Conservation (phyloP, 345 rosid genomes). For the Heritiera littoralis region DNA sequence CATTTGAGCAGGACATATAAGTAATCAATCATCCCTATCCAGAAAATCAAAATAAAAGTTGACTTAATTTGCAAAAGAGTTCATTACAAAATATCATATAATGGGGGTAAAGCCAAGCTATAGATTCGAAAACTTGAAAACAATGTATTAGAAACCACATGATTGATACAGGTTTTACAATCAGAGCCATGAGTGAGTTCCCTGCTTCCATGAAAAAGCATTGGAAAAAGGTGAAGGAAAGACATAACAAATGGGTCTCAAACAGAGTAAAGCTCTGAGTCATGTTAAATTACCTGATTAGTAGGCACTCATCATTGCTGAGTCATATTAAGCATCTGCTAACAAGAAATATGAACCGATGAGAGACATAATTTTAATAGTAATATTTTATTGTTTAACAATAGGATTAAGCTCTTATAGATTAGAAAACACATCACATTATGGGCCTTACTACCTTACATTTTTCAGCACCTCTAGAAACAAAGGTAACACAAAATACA, state of each 20-base stretch:
- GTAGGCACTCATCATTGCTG: not conserved
- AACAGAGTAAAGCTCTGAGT: not conserved
- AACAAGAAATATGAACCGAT: not conserved
- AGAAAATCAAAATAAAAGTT: not conserved
- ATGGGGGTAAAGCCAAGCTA: not conserved
- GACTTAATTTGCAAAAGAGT: not conserved
- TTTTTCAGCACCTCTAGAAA: not conserved
- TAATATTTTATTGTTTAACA: not conserved
- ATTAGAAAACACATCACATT: not conserved
- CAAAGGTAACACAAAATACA: not conserved
- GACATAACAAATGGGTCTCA: not conserved
- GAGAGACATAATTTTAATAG: not conserved
- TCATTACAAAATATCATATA: not conserved
- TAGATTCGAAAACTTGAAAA: not conserved
- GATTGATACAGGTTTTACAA: not conserved
- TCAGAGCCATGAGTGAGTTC: not conserved
- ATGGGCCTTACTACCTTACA: not conserved
- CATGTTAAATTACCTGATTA: constrained; percentile 12
- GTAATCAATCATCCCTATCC: not conserved
- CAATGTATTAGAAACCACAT: not conserved
- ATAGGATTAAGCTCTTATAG: not conserved
- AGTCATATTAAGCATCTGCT: constrained; percentile 15
- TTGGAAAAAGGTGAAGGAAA: not conserved
- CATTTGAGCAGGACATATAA: not conserved
- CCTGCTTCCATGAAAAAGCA: not conserved